Evolutionary conservation across 2,329 filamentous ascomycete genomes (phyloP).

Genomic region (Pseudogymnoascus sp.): DNA sequence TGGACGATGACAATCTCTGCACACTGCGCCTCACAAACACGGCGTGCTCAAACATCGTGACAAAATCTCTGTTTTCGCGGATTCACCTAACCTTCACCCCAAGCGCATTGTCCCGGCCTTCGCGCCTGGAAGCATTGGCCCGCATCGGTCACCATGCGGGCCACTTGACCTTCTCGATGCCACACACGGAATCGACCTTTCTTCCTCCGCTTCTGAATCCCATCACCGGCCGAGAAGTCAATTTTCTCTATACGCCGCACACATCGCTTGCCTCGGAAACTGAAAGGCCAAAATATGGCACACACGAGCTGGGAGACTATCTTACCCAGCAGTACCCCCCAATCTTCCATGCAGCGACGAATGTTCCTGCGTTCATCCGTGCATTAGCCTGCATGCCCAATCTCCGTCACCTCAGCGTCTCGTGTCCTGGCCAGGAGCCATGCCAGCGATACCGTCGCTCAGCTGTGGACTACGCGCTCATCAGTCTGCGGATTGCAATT

Average conservation of each 20-base stretch:
- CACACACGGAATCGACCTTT: conserved; percentile 71
- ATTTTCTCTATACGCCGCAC: conserved; percentile 75
- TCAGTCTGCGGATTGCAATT: conserved; percentile 75
- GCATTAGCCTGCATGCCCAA: conserved; percentile 61
- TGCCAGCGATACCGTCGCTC: conserved; percentile 64
- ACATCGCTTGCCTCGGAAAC: conserved; percentile 53
- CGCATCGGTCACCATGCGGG: conserved; percentile 73
- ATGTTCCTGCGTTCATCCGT: conserved; percentile 74
- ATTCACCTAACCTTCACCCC: conserved; percentile 63
- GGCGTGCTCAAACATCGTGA: conserved; percentile 62
- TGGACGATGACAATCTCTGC: conserved; percentile 34
- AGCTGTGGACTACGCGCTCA: conserved; percentile 80
- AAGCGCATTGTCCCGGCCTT: conserved; percentile 66
- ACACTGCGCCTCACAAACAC: conserved; percentile 58
- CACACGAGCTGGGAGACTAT: conserved; percentile 68
- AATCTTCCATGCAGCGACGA: conserved; percentile 81
- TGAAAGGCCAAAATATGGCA: conserved; percentile 68
- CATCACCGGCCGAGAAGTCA: conserved; percentile 65
- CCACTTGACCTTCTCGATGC: conserved; percentile 67
- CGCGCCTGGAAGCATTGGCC: conserved; percentile 64
- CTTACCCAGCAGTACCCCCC: conserved; percentile 82
- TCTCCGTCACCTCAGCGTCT: conserved; percentile 65
- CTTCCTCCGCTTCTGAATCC: conserved; percentile 78
- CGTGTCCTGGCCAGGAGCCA: conserved; percentile 64
- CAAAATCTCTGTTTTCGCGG: conserved; percentile 60